Evolutionary conservation across 805 yeast species (phyloP).

Genomic region (Cyberlindnera samutprakarnensis): DNA sequence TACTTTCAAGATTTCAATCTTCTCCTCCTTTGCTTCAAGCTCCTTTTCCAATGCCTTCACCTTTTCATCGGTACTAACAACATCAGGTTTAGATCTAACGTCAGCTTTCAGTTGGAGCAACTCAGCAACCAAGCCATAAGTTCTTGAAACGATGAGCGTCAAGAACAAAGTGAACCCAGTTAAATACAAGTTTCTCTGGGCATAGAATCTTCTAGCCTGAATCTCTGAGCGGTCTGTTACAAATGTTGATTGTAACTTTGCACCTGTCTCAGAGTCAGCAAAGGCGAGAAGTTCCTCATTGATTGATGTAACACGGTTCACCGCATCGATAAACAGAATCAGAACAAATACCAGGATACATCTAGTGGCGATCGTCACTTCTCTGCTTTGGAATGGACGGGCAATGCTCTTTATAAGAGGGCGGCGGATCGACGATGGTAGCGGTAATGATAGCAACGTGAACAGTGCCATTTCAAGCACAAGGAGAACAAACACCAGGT

Average conservation of each 20-base stretch:
- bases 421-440: slow-evolving; percentile 69
- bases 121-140: slow-evolving; percentile 73
- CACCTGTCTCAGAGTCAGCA: slow-evolving; percentile 12
- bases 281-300: slow-evolving; percentile 47
- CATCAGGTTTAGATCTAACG: slow-evolving; percentile 33
- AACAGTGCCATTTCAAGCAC: slow-evolving; percentile 73
- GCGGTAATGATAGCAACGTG: slow-evolving; percentile 74
- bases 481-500: slow-evolving; percentile 58
- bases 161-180: slow-evolving; percentile 93
- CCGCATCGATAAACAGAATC: slow-evolving; percentile 79
- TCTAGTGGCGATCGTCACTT: slow-evolving; percentile 69
- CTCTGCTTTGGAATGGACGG: slow-evolving; percentile 62
- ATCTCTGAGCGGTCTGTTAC: slow-evolving; percentile 66
- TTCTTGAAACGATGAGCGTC: slow-evolving; percentile 77
- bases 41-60: slow-evolving; percentile 13
- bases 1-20: slow-evolving; percentile 59
- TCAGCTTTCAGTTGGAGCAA: slow-evolving; percentile 58
- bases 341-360: slow-evolving; percentile 79
- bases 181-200: slow-evolving; percentile 93
- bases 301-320: slow-evolving; percentile 72
- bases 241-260: slow-evolving; percentile 22
- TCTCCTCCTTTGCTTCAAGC: slow-evolving; percentile 44
- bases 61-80: slow-evolving; percentile 17
- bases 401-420: slow-evolving; percentile 55
- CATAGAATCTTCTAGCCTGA: slow-evolving; percentile 86